phyloP scores from a whole-genome alignment of 257 asterid species.

The Buddleja alternifolia region DNA sequence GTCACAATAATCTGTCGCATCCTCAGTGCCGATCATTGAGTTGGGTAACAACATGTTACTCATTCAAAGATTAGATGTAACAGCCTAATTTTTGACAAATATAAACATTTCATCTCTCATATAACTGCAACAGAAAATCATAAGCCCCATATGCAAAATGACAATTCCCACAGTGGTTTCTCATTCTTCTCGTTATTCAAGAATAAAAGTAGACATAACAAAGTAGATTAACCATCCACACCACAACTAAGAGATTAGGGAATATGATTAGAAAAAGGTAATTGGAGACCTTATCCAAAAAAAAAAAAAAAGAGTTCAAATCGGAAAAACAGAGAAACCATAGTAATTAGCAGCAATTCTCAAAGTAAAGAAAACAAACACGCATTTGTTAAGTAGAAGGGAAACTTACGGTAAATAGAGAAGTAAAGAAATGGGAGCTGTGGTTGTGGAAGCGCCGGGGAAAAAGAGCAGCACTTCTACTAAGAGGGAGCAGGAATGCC shows the following conservation, averaged over 20 bases:
- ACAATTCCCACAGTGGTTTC: neutral
- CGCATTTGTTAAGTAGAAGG: neutral
- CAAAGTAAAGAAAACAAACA: neutral
- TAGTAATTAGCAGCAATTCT: neutral
- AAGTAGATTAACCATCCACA: neutral
- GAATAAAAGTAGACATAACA: neutral
- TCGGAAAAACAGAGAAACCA: neutral
- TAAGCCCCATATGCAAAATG: neutral
- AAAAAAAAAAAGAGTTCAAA: neutral
- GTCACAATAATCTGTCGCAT: neutral
- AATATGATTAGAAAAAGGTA: neutral
- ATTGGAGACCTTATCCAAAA: neutral
- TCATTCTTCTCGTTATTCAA: neutral
- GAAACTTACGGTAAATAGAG: conserved; percentile 32
- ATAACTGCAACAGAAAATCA: neutral
- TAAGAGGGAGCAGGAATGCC: conserved; percentile 29
- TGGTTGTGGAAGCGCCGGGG: conserved; percentile 26
- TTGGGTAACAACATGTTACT: neutral
- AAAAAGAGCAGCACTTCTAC: conserved; percentile 30
- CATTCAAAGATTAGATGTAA: neutral
- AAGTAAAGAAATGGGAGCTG: conserved; percentile 26
- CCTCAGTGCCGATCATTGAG: neutral
- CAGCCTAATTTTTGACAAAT: neutral
- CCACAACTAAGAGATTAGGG: neutral
- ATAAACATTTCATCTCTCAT: neutral